Percentiles rank a stretch among this genome's conserved stretches.
These are phyloP conservation scores for Rhizomucor pusillus DNA, from an alignment of 371 early-diverging fungal species.

Conservation along the genomic window DNA sequence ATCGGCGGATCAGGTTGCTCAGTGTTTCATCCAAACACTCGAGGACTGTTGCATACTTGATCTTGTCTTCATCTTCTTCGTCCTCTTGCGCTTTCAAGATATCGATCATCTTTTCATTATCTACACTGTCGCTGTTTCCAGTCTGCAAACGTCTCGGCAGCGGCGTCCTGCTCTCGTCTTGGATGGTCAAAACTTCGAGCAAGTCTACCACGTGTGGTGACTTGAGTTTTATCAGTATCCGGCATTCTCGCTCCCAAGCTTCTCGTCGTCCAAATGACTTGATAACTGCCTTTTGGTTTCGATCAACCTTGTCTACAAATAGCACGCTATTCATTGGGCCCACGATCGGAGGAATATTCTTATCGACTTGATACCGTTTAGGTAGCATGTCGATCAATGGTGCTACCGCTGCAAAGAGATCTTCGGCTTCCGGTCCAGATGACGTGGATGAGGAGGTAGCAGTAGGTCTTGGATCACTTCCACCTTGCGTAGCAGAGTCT, in stretches of 20 bases:
- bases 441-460: not conserved
- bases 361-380: constrained; percentile 32
- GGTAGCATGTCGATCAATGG: constrained; percentile 27
- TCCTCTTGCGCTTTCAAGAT: not conserved
- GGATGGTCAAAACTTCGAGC: constrained; percentile 45
- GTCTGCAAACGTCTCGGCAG: not conserved
- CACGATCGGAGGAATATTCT: constrained; percentile 22
- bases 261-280: constrained; percentile 49
- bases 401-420: constrained; percentile 9
- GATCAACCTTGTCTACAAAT: constrained; percentile 22
- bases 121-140: not conserved
- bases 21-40: constrained; percentile 41
- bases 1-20: constrained; percentile 12
- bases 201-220: constrained; percentile 40
- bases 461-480: not conserved
- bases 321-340: constrained; percentile 42
- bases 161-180: constrained; percentile 18
- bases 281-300: constrained; percentile 17
- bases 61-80: constrained; percentile 20
- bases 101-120: constrained; percentile 2
- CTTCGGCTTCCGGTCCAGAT: not conserved
- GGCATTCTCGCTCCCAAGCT: constrained; percentile 52
- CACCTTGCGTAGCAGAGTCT: not conserved
- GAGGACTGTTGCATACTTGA: constrained; percentile 39
- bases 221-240: constrained; percentile 34